Conservation (phyloP, 208 protist genomes). For the Trypanosoma vivax region DNA sequence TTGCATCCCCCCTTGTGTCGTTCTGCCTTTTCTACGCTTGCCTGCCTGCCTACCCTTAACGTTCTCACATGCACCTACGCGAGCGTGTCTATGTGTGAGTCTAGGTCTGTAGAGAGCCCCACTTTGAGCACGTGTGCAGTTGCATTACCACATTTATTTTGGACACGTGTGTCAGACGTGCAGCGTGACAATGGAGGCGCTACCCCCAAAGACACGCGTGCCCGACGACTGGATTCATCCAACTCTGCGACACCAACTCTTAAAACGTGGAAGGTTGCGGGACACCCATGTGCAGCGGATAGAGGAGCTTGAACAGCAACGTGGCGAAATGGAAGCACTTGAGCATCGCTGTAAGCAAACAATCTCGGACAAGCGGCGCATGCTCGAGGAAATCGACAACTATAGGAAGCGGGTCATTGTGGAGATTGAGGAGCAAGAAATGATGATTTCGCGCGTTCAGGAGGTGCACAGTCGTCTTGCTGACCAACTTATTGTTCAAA, state of each 20-base stretch:
- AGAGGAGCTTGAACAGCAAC: slow-evolving; percentile 23
- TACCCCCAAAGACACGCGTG: slow-evolving; percentile 23
- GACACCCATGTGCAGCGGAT: slow-evolving; percentile 13
- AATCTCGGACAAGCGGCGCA: slow-evolving; percentile 24
- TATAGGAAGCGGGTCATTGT: background rate
- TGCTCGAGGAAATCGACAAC: slow-evolving; percentile 15
- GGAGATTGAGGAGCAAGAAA: slow-evolving; percentile 10
- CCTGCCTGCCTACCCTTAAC: too few species aligned
- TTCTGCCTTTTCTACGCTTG: background rate
- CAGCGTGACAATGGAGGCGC: slow-evolving; percentile 10
- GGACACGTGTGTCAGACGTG: too few species aligned
- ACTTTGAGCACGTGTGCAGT: too few species aligned
- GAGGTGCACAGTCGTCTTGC: background rate
- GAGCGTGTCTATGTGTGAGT: slow-evolving; percentile 15
- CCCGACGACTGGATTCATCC: slow-evolving; percentile 63
- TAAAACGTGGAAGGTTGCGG: slow-evolving; percentile 9
- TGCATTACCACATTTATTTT: too few species aligned
- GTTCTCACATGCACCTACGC: too few species aligned
- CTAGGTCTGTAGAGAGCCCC: background rate
- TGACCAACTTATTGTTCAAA: slow-evolving; percentile 18
- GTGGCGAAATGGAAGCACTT: slow-evolving; percentile 1
- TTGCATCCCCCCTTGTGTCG: background rate
- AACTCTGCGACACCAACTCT: slow-evolving; percentile 36
- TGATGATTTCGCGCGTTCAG: background rate
- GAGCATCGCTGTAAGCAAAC: slow-evolving; percentile 17